Base-by-base conservation (phyloP, 345 rosid genomes). In the Syzygium grande region DNA sequence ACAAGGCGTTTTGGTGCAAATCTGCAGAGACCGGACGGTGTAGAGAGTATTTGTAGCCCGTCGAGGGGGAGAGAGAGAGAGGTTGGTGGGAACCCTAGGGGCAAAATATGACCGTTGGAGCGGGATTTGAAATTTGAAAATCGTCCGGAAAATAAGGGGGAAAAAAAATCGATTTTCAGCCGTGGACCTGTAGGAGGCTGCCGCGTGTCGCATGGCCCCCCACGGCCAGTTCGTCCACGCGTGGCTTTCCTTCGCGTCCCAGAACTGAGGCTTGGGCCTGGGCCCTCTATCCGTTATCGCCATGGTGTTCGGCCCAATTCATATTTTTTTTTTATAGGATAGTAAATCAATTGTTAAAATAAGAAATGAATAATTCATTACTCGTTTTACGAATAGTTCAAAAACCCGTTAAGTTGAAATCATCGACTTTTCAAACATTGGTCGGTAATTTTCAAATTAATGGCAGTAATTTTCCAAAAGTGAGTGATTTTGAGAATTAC, bases 21-120 rank as follows among this genome's bases (percentile, higher is more conserved):
- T 14, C 14, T 68, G 86, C 55, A 52, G 86, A 85, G n/a, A 38
- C 11, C 19, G 17, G 54, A 63, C 41, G 84, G 86, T 85, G 51
- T 19, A 14, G 87, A 87, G 63, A 58, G 77, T 90, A 89, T 89
- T 80, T 88, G 90, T 90, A 88, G 52, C n/a, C 41, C 30, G 77
- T 63, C 3, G 83, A 52, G 12, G 23, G 63, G 63, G 77, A 52
- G 55, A 85, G 61, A 78, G 78, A 43, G 58, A 86, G 77, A 56
- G 61, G 87, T 29, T 49, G 91, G 77, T 38, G 91, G 77, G 89
- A 93, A 88, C 92, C 94, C 92, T 91, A 91, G n/a, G 5, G 22
- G 27, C 2, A 86, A 14, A 23, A 88, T 85, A 27, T 87, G 88
- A 93, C 96, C 96, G 95, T 94, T 94, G 91, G 92, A 87, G 90